Evolutionary conservation across 441 rosid genomes (phyloP).

Genomic region (Populus hybrid): DNA sequence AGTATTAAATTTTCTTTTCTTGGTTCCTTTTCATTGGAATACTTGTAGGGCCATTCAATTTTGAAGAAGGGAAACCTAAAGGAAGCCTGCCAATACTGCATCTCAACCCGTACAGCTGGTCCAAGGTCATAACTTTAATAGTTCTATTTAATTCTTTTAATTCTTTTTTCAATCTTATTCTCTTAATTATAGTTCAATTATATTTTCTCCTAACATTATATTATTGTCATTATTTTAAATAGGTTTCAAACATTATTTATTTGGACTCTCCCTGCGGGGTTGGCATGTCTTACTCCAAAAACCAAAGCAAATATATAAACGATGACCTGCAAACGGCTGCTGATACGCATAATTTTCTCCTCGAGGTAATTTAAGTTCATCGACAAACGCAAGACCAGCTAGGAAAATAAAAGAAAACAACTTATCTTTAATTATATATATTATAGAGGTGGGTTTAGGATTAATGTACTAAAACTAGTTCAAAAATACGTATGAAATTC

Average conservation of each 20-base stretch:
- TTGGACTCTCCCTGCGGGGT: constrained; percentile 65
- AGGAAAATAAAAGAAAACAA: neutral
- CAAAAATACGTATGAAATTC: too few relatives aligned
- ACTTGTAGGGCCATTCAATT: constrained; percentile 57
- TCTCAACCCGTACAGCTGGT: constrained; percentile 63
- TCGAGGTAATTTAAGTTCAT: constrained; percentile 33
- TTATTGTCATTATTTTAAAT: constrained; percentile 1
- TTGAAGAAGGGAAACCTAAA: constrained; percentile 26
- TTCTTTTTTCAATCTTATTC: neutral
- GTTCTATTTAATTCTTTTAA: neutral
- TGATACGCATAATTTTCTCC: constrained; percentile 50
- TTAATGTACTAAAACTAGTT: neutral
- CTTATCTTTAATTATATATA: neutral
- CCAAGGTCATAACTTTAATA: constrained; percentile 40
- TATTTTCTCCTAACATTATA: neutral
- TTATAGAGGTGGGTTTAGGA: neutral
- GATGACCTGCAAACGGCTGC: constrained; percentile 47
- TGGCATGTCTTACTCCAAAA: constrained; percentile 47
- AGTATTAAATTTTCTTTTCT: neutral
- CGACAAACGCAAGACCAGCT: neutral
- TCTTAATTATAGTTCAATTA: neutral
- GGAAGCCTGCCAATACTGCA: constrained; percentile 45
- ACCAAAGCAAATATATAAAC: constrained; percentile 28
- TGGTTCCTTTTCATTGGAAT: neutral
- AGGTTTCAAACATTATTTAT: constrained; percentile 61